Evolutionary conservation across 2,329 filamentous ascomycete species (phyloP), one percentile per base, ranked within the genome.

Genomic region (Colletotrichum phormii): DNA sequence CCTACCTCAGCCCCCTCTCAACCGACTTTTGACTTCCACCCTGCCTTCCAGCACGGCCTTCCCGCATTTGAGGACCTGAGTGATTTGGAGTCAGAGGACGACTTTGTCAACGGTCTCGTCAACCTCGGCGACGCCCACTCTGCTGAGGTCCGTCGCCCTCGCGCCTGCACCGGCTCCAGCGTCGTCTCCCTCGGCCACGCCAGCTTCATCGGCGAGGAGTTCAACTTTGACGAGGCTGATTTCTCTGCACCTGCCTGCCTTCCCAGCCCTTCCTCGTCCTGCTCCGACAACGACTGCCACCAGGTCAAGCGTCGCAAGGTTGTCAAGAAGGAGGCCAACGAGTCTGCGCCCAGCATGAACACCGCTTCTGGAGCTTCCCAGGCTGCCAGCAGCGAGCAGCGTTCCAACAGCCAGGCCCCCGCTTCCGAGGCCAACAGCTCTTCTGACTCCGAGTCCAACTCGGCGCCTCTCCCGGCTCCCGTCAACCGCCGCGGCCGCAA

Each of bases 401-500:
- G 83, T 68, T 78, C 81, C 13, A 76, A 78, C 72, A 76, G 71
- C 62, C 68, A 71, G 13, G 79, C 80, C 65, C 80, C 81, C 24
- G 76, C 82, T 37, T 76, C 79, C 7, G 80, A 82, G 49, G 76
- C 77, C 54, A 81, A 78, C 70, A 83, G 83, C 13, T 81, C 85
- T 6, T 76, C 83, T 75, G 86, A 76, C 64, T 89, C 82, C 78
- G 89, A 83, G 80, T 83, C 77, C 77, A 82, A 76, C 80, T 83
- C 66, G 83, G 86, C 61, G 83, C 77, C 83, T 76, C 57, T 84
- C 1, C 85, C 88, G 3, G 85, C 87, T 9, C 93, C 93, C 11
- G 90, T 93, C 77, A 97, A 94, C 84, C 95, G 97, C 76, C 95
- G 97, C 72, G 97, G 97, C 73, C 95, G 97, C 84, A 99, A 99